phyloP scores from a whole-genome alignment of 805 yeast species.

The Wickerhamomyces chambardii region DNA sequence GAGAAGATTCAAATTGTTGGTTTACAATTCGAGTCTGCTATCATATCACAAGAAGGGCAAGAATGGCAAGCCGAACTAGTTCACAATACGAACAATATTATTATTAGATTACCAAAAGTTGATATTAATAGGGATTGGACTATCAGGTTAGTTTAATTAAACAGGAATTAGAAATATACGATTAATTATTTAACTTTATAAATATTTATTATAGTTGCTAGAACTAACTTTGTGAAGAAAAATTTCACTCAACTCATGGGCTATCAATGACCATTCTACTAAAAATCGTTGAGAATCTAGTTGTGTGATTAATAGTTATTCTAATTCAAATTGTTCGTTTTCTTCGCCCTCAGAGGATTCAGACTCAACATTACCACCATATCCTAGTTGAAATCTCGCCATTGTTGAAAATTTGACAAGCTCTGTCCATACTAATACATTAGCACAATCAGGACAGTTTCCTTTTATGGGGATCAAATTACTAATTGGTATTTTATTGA shows the following conservation, averaged over 20 bases:
- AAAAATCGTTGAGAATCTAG: no score
- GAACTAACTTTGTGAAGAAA: no score
- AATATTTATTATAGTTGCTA: no score
- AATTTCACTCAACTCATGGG: no score
- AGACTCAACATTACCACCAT: conserved; percentile 4
- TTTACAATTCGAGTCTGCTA: conserved; percentile 6
- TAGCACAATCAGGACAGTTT: conserved; percentile 20
- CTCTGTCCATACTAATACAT: conserved; percentile 18
- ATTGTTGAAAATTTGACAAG: conserved; percentile 17
- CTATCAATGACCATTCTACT: no score
- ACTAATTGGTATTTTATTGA: conserved; percentile 3
- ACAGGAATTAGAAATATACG: background rate
- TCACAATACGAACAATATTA: conserved; percentile 10
- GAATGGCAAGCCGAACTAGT: conserved; percentile 25
- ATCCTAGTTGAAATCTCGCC: conserved; percentile 4
- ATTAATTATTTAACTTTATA: background rate
- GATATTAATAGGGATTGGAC: conserved; percentile 38
- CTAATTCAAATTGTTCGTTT: conserved; percentile 8
- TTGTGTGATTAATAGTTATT: background rate
- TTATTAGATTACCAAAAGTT: conserved; percentile 44
- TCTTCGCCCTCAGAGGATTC: background rate
- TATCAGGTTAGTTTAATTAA: conserved; percentile 18
- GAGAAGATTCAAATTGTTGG: conserved; percentile 50
- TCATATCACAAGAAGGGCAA: conserved; percentile 28
- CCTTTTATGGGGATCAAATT: conserved; percentile 19